Evolutionary conservation across 306 rosid species (phyloP).

Genomic region (Lathyrus aphaca): DNA sequence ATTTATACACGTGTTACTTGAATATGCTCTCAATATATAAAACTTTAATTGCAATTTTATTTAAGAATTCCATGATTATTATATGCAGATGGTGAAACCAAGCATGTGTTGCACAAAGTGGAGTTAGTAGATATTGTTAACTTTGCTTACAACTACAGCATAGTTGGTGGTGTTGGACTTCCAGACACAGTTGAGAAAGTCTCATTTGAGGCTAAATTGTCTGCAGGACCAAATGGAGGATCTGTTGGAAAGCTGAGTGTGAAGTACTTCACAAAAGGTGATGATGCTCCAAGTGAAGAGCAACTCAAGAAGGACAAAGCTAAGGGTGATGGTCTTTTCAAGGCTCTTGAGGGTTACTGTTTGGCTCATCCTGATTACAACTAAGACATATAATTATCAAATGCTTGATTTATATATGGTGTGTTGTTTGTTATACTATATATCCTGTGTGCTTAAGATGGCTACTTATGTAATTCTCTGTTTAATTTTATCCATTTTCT

Average conservation of each 20-base stretch:
- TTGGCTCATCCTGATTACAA: slow-evolving; percentile 46
- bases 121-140: slow-evolving; percentile 39
- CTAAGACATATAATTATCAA: background rate
- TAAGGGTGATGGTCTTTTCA: slow-evolving; percentile 48
- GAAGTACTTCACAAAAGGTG: slow-evolving; percentile 35
- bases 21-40: too few species aligned
- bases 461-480: background rate
- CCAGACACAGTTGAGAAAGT: slow-evolving; percentile 44
- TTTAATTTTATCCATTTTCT: background rate
- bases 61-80: too few species aligned
- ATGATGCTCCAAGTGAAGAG: slow-evolving; percentile 34
- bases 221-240: slow-evolving; percentile 43
- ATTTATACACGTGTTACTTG: background rate
- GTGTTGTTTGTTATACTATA: background rate
- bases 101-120: slow-evolving; percentile 38
- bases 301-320: slow-evolving; percentile 38
- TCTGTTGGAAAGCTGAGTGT: slow-evolving; percentile 35
- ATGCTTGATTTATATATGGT: background rate
- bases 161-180: slow-evolving; percentile 42
- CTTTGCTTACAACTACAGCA: slow-evolving; percentile 38
- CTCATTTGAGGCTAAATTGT: slow-evolving; percentile 37
- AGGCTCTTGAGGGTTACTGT: slow-evolving; percentile 47
- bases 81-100: slow-evolving; percentile 33
- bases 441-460: slow-evolving; percentile 6
- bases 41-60: too few species aligned